Evolutionary conservation across 2,329 filamentous ascomycete species (phyloP).

Genomic region (Beauveria medogensis): DNA sequence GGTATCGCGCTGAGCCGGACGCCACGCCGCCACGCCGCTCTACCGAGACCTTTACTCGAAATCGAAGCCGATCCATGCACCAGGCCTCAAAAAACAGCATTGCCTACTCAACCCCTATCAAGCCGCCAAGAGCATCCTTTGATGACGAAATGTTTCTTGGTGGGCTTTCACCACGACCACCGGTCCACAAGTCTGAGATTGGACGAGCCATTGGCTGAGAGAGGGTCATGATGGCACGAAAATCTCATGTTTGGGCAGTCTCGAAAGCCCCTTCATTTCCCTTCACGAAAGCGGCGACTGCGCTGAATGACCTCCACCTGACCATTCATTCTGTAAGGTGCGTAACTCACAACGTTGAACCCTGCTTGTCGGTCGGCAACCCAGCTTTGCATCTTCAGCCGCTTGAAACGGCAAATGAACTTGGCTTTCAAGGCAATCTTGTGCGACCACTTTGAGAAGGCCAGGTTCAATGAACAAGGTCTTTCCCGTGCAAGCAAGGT

Average conservation of each 20-base stretch:
- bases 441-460: neutral
- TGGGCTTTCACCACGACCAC: constrained; percentile 42
- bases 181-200: constrained; percentile 39
- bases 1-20: constrained; percentile 30
- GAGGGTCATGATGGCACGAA: neutral
- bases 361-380: neutral
- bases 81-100: constrained; percentile 14
- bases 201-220: constrained; percentile 47
- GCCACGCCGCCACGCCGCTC: constrained; percentile 23
- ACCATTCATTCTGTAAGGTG: neutral
- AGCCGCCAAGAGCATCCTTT: constrained; percentile 36
- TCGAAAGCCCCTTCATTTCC: neutral
- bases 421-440: neutral
- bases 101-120: constrained; percentile 33
- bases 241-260: neutral
- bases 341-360: neutral
- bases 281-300: neutral
- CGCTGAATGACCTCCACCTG: neutral
- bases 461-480: neutral
- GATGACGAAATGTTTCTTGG: constrained; percentile 38
- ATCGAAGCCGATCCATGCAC: constrained; percentile 9
- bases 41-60: constrained; percentile 21
- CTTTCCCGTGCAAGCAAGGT: neutral
- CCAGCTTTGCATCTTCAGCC: neutral
- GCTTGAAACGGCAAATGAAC: neutral